Conservation (phyloP, 2,329 filamentous ascomycete genomes). For the Westerdykella ornata region DNA sequence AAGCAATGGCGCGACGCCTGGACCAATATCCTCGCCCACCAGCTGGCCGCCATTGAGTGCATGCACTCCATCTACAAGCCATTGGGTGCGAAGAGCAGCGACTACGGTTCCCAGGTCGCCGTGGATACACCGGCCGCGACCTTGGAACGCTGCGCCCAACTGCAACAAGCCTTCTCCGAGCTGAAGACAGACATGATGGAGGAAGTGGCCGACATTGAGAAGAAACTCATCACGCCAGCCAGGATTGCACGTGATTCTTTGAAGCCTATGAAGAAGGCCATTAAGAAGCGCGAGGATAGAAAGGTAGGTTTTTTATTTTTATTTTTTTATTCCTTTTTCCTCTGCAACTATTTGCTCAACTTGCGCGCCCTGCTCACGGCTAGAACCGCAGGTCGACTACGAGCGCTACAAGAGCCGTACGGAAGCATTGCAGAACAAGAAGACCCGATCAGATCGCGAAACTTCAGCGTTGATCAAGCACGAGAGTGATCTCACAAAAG, state of each 20-base stretch:
- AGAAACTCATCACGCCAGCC: constrained; percentile 62
- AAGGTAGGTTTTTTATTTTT: too few species aligned
- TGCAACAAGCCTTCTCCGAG: constrained; percentile 63
- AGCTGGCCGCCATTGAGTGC: constrained; percentile 59
- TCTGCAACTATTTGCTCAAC: too few species aligned
- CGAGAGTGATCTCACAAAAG: constrained; percentile 60
- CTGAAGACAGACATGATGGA: constrained; percentile 64
- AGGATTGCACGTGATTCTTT: constrained; percentile 62
- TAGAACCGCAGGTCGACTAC: constrained; percentile 57
- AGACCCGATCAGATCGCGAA: constrained; percentile 64
- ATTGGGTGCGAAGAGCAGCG: constrained; percentile 59
- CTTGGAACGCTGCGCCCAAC: constrained; percentile 56
- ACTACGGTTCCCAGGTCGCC: constrained; percentile 44
- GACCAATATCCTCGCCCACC: constrained; percentile 63
- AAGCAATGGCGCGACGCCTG: constrained; percentile 74
- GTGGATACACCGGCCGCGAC: constrained; percentile 56
- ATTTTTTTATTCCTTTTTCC: too few species aligned
- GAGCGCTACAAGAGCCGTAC: constrained; percentile 69
- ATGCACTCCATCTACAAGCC: constrained; percentile 71
- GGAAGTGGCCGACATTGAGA: constrained; percentile 65
- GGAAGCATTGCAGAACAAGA: constrained; percentile 63
- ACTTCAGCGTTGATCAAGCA: constrained; percentile 64
- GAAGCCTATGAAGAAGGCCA: constrained; percentile 68
- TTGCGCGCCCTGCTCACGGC: constrained; percentile 9
- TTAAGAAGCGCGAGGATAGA: constrained; percentile 79